Evolutionary conservation across 345 rosid genomes (phyloP).

Genomic region (Lepidium africanum): DNA sequence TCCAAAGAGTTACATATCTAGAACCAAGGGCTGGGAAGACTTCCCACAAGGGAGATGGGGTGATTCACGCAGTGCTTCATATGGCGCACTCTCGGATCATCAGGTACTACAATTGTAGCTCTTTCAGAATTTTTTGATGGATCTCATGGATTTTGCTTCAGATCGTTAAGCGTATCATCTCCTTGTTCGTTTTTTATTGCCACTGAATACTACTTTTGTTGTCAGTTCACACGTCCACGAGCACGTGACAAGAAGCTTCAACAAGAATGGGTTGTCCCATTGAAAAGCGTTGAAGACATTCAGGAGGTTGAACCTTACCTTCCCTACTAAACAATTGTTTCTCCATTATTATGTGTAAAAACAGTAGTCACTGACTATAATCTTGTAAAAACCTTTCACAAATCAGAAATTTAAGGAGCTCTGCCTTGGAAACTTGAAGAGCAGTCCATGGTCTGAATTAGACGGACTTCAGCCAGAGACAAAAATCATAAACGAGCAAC

Average conservation of each 20-base stretch:
- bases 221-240: constrained; percentile 39
- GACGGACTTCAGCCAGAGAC: constrained; percentile 95
- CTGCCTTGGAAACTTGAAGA: constrained; percentile 76
- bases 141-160: not conserved
- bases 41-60: constrained; percentile 92
- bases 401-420: constrained; percentile 61
- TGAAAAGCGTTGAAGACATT: constrained; percentile 66
- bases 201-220: not conserved
- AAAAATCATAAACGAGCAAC: constrained; percentile 71
- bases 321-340: not conserved
- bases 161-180: not conserved
- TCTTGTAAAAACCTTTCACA: not conserved
- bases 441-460: constrained; percentile 94
- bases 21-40: constrained; percentile 91
- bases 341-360: not conserved
- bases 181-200: not conserved
- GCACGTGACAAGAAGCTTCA: constrained; percentile 89
- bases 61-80: constrained; percentile 83
- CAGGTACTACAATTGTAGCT: constrained; percentile 44
- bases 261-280: constrained; percentile 75
- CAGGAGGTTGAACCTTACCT: constrained; percentile 44
- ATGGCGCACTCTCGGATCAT: constrained; percentile 74
- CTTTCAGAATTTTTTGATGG: not conserved
- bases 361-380: not conserved
- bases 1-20: constrained; percentile 89